phyloP scores from a whole-genome alignment of 2,329 filamentous ascomycete species.

The Nigrograna mackinnonii region DNA sequence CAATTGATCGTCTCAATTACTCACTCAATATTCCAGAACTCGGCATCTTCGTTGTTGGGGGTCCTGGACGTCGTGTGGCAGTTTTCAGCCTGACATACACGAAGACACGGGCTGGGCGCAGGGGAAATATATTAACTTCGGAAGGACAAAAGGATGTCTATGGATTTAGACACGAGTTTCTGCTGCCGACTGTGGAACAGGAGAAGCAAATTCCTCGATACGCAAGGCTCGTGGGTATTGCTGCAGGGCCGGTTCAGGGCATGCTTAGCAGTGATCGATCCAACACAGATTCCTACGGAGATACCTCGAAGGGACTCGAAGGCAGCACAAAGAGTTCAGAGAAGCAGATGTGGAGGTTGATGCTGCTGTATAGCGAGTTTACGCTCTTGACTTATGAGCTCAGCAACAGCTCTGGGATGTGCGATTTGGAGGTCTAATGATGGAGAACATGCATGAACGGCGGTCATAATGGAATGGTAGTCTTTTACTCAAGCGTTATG shows the following conservation, averaged over 20 bases:
- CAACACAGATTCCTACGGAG: conserved; percentile 28
- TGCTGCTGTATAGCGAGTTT: conserved; percentile 52
- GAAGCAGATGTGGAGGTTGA: conserved; percentile 62
- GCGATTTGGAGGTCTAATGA: no score
- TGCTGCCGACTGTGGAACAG: conserved; percentile 60
- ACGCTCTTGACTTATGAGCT: conserved; percentile 1
- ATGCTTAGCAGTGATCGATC: conserved; percentile 25
- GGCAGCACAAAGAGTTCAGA: background rate
- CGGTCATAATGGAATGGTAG: no score
- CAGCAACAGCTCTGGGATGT: no score
- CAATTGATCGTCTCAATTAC: conserved; percentile 60
- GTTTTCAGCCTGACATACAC: conserved; percentile 62
- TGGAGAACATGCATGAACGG: no score
- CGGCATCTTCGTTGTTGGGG: conserved; percentile 69
- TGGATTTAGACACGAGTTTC: conserved; percentile 58
- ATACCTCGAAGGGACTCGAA: background rate
- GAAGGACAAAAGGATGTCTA: conserved; percentile 30
- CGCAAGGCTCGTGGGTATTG: conserved; percentile 65
- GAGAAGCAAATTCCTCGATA: conserved; percentile 45
- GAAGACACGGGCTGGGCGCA: background rate
- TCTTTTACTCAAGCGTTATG: no score
- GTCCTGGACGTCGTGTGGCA: conserved; percentile 67
- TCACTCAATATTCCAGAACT: conserved; percentile 69
- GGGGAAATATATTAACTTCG: conserved; percentile 37
- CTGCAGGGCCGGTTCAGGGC: conserved; percentile 66